Conservation (phyloP, 2,329 filamentous ascomycete genomes). For the Ascosphaera apis region DNA sequence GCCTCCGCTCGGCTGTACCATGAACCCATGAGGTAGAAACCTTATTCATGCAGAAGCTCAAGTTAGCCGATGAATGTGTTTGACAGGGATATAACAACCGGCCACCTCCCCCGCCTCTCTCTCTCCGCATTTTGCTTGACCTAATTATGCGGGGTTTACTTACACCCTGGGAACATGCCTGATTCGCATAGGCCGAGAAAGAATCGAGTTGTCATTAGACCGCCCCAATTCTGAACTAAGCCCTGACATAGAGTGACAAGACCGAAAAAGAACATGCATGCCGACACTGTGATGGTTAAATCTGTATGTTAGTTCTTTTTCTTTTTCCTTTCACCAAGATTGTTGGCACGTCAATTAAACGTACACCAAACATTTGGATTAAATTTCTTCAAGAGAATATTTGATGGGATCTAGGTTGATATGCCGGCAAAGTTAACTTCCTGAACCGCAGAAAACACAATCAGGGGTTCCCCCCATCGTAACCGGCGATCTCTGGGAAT, state of each 20-base stretch:
- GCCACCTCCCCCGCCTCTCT: no score
- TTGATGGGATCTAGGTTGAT: conserved; percentile 48
- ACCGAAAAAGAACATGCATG: conserved; percentile 71
- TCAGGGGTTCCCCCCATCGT: not conserved
- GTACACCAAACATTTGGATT: conserved; percentile 42
- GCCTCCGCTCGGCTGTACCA: conserved; percentile 68
- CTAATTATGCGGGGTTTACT: no score
- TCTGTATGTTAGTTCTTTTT: conserved; percentile 1
- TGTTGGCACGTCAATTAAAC: conserved; percentile 5
- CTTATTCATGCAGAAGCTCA: conserved; percentile 7
- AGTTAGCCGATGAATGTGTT: conserved; percentile 1
- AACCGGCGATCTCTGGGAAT: not conserved
- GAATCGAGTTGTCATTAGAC: conserved; percentile 59
- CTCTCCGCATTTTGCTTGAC: no score
- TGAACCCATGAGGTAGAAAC: conserved; percentile 50
- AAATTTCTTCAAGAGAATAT: conserved; percentile 46
- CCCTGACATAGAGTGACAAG: conserved; percentile 55
- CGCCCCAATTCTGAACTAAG: conserved; percentile 51
- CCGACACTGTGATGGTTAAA: conserved; percentile 26
- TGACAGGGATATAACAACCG: no score
- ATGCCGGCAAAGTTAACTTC: conserved; percentile 37
- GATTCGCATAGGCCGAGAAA: conserved; percentile 61
- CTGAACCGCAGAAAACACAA: not conserved
- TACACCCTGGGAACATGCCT: conserved; percentile 47
- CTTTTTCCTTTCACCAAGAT: not conserved